Percentiles rank a stretch among this genome's conserved stretches.
phyloP scores from a whole-genome alignment of 116 monocot genomes.

The Zostera marina region DNA sequence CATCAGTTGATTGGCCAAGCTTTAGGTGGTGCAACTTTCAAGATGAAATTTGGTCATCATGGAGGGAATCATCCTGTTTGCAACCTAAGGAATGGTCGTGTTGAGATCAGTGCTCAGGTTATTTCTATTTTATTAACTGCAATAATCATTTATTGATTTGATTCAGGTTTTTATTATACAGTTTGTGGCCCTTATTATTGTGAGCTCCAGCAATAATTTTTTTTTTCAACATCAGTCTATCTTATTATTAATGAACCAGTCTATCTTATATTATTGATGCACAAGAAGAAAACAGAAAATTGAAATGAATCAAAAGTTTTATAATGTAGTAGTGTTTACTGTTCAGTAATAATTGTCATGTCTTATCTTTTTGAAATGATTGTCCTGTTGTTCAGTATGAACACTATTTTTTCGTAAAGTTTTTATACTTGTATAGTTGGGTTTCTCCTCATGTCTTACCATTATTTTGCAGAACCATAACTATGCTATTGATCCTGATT shows the following conservation, averaged over 20 bases:
- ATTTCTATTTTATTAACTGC: background rate
- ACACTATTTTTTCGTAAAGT: background rate
- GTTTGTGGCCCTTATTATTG: too few relatives aligned
- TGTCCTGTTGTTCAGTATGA: too few relatives aligned
- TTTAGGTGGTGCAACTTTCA: conserved; percentile 90
- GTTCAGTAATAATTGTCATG: too few relatives aligned
- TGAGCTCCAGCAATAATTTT: too few relatives aligned
- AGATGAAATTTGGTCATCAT: conserved; percentile 99
- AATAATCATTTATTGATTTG: background rate
- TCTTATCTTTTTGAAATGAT: too few relatives aligned
- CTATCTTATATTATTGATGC: too few relatives aligned
- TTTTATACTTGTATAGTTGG: background rate
- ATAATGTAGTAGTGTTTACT: too few relatives aligned
- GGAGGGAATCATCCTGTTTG: conserved; percentile 94
- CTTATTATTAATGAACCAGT: too few relatives aligned
- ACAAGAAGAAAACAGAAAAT: too few relatives aligned
- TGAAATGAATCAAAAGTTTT: too few relatives aligned
- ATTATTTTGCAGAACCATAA: conserved; percentile 72
- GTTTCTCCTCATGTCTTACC: background rate
- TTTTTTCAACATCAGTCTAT: too few relatives aligned
- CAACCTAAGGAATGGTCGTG: conserved; percentile 46
- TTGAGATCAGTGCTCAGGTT: conserved; percentile 98
- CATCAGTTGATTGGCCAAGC: conserved; percentile 98
- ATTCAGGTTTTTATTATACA: background rate
- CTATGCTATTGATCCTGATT: conserved; percentile 84